Conservation (phyloP, 257 asterid species). For the Jasminum sambac region DNA sequence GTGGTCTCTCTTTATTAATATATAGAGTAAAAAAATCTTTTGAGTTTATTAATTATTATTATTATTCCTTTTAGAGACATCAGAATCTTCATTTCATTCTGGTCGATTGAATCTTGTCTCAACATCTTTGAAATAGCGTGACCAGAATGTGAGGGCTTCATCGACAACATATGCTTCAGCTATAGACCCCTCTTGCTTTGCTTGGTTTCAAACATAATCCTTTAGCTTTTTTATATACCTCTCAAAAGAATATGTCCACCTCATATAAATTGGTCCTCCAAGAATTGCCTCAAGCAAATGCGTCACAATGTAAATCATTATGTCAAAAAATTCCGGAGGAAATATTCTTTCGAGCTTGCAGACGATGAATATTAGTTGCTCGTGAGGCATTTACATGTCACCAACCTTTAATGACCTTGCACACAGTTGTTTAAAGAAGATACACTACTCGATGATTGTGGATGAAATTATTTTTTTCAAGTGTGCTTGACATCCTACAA, state of each 20-base stretch:
- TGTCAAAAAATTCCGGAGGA: not conserved
- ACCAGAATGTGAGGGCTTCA: not conserved
- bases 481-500: too few relatives aligned
- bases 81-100: not conserved
- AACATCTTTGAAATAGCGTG: not conserved
- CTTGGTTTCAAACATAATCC: too few relatives aligned
- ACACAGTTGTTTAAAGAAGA: not conserved
- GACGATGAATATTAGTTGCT: not conserved
- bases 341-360: not conserved
- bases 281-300: not conserved
- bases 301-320: not conserved
- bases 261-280: not conserved
- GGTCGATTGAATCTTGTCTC: not conserved
- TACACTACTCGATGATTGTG: not conserved
- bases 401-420: not conserved
- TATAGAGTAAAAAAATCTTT: too few relatives aligned
- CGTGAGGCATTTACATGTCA: not conserved
- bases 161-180: not conserved
- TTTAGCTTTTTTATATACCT: too few relatives aligned
- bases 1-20: too few relatives aligned
- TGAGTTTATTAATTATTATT: too few relatives aligned
- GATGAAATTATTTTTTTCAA: too few relatives aligned
- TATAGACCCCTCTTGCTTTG: constrained; percentile 1
- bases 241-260: too few relatives aligned
- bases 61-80: too few relatives aligned